Evolutionary conservation across 257 asterid genomes (phyloP).

Genomic region (Fraxinus americana): DNA sequence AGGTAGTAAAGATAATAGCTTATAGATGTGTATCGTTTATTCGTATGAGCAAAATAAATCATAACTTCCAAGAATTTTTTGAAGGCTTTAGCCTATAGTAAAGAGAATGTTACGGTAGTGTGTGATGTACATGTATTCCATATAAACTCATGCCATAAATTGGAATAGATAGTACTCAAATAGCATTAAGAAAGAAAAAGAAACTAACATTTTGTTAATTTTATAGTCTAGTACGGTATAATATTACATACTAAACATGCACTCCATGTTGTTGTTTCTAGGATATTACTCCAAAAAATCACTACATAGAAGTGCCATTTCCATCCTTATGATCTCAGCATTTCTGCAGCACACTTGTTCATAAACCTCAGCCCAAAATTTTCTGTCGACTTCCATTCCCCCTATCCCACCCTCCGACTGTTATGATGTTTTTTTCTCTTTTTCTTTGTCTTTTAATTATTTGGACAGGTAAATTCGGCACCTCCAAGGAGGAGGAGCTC

Average conservation of each 20-base stretch:
- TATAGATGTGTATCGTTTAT: background rate
- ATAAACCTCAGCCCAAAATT: too few relatives aligned
- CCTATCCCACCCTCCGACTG: background rate
- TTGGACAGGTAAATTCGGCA: constrained; percentile 52
- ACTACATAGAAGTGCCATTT: too few relatives aligned
- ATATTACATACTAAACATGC: too few relatives aligned
- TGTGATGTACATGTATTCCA: background rate
- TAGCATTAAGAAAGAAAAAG: background rate
- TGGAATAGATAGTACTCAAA: background rate
- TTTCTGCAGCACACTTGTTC: too few relatives aligned
- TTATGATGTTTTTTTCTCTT: background rate
- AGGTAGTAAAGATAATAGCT: background rate
- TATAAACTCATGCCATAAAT: background rate
- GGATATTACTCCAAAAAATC: too few relatives aligned
- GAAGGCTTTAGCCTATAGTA: background rate
- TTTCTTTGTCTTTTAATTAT: constrained; percentile 1
- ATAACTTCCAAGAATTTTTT: background rate
- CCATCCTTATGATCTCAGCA: too few relatives aligned
- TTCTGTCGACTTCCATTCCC: background rate
- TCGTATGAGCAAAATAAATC: background rate
- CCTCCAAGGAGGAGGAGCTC: constrained; percentile 56
- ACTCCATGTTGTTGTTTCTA: too few relatives aligned
- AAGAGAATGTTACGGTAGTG: background rate
- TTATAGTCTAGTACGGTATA: background rate
- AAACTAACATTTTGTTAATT: background rate